Evolutionary conservation across 345 rosid species (phyloP), one percentile per base, ranked within the genome.

Genomic region (Pistacia vera): DNA sequence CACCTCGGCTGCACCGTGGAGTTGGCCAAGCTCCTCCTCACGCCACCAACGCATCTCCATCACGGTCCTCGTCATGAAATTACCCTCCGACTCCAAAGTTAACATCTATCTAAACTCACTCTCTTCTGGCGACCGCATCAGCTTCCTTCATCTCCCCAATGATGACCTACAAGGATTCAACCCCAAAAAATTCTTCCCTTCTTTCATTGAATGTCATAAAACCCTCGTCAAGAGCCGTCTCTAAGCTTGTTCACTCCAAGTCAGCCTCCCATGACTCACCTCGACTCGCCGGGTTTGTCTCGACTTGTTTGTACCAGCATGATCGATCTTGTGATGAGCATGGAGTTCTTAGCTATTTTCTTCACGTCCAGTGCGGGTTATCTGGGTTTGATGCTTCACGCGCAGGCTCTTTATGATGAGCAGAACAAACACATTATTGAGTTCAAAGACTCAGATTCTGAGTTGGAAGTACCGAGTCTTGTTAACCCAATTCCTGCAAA

Each of bases 241-340:
- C 79, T 9, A 48, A 80, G 18, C 78, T 80, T 9, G 28, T 60
- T 10, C 8, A 5, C 17, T 41, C 75, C 13, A 35, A 28, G 12
- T 75, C 79, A 11, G 16, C 56, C 65, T 20, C 48, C 60, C 55
- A 55, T 6, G 81, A 73, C 55, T 73, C 85, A 1, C 72, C 88
- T 9, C 51, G 17, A 33, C 79, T 91, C 1, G 91, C 86, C 10
- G 90, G 90, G 36, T 25, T 25, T 25, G 25, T 46, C 64, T 88
- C 17, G 95, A 85, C 78, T 77, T 91, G 90, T 88, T 60, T 88
- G 87, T 75, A 82, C 78, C 0, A 7, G 71, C 3, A 79, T 88
- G 85, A 85, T 88, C 1, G 92, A 91, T 11, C 77, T 85, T 2
- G 93, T 0, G 72, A 80, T 51, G 90, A 90, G 46, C 66, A 84